Percentiles rank a stretch among this genome's conserved stretches.
Conservation (phyloP, 2,329 filamentous ascomycete genomes). For the Apiospora marii region DNA sequence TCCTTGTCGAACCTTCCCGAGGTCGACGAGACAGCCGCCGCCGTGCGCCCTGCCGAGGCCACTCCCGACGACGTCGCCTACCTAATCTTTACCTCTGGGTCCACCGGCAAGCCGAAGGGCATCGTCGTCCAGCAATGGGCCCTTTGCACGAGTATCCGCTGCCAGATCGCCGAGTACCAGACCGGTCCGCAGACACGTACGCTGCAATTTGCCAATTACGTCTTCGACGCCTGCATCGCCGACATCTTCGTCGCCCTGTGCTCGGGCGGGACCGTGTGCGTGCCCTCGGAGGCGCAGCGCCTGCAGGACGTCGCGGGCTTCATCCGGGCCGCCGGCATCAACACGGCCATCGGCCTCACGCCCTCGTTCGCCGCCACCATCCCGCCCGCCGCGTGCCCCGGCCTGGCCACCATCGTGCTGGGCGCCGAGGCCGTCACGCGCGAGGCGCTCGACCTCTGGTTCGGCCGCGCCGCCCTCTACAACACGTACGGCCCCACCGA, state of each 20-base stretch:
- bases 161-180: no score
- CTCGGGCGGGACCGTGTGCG: conserved; percentile 65
- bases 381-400: conserved; percentile 36
- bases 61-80: background rate
- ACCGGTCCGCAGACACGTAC: conserved; percentile 46
- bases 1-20: no score
- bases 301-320: conserved; percentile 55
- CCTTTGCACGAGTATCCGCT: background rate
- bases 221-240: conserved; percentile 59
- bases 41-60: no score
- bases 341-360: conserved; percentile 64
- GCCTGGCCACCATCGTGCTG: background rate
- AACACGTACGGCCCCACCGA: conserved; percentile 16
- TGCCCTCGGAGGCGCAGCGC: conserved; percentile 59
- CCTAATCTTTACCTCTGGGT: conserved; percentile 6
- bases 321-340: conserved; percentile 59
- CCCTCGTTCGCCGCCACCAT: conserved; percentile 62
- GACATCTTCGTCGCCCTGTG: conserved; percentile 62
- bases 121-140: background rate
- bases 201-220: conserved; percentile 43
- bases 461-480: background rate
- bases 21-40: no score
- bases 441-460: background rate
- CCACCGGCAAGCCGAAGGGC: conserved; percentile 11
- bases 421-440: background rate